Percentiles rank a stretch among this genome's conserved stretches.
phyloP scores from a whole-genome alignment of 2,329 filamentous ascomycete genomes.

The Botryotinia globosa region DNA sequence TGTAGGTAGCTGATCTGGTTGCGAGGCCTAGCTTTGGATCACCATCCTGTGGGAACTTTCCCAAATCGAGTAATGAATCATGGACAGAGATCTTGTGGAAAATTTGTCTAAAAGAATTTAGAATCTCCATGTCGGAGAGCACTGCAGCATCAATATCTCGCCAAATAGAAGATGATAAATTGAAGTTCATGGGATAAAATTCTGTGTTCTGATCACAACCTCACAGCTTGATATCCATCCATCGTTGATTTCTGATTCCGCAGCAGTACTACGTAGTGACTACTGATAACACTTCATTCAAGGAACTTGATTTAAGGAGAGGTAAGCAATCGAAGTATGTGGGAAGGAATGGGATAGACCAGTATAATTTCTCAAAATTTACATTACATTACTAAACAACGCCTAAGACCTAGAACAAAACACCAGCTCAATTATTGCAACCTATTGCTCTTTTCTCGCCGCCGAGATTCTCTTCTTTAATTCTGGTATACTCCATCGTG shows the following conservation, averaged over 20 bases:
- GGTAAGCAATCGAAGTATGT: not conserved
- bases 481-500: slow-evolving; percentile 1
- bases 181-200: not conserved
- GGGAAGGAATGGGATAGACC: not conserved
- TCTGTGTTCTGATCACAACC: not conserved
- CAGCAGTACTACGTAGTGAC: not conserved
- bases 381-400: not conserved
- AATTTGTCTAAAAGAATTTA: not conserved
- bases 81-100: not conserved
- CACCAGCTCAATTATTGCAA: not conserved
- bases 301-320: not conserved
- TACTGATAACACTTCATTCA: not conserved
- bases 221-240: not conserved
- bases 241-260: not conserved
- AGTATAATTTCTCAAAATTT: not conserved
- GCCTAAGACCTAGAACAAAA: not conserved
- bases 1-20: not conserved
- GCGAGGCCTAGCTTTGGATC: not conserved
- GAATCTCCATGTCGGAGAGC: not conserved
- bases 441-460: slow-evolving; percentile 14
- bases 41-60: not conserved
- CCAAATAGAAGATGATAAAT: not conserved
- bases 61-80: not conserved
- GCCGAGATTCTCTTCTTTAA: slow-evolving; percentile 21
- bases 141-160: not conserved